Evolutionary conservation across 2,329 filamentous ascomycete genomes (phyloP).

Genomic region (Xylariaceae sp.): DNA sequence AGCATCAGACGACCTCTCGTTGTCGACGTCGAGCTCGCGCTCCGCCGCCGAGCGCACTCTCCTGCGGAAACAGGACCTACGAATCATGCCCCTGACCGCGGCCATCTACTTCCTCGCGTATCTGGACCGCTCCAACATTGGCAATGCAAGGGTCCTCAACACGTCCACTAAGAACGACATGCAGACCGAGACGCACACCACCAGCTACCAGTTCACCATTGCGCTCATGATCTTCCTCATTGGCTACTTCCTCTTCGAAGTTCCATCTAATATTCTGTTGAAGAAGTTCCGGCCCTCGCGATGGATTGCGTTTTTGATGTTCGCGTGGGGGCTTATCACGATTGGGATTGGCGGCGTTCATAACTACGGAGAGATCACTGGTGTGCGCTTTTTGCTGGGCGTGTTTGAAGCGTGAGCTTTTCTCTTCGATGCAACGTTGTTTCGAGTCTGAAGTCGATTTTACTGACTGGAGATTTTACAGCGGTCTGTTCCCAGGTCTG

Average conservation of each 20-base stretch:
- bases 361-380: slow-evolving; percentile 58
- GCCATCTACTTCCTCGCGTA: slow-evolving; percentile 52
- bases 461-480: slow-evolving; percentile 4
- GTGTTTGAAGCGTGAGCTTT: slow-evolving; percentile 53
- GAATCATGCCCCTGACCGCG: slow-evolving; percentile 50
- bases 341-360: slow-evolving; percentile 60
- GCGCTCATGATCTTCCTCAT: slow-evolving; percentile 36
- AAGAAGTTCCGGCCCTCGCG: slow-evolving; percentile 58
- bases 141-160: slow-evolving; percentile 39
- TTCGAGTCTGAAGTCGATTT: not conserved
- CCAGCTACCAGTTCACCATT: slow-evolving; percentile 32
- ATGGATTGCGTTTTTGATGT: slow-evolving; percentile 62
- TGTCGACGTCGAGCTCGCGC: too few relatives aligned
- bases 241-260: slow-evolving; percentile 49
- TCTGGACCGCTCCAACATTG: slow-evolving; percentile 52
- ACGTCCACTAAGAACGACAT: slow-evolving; percentile 34
- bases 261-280: slow-evolving; percentile 61
- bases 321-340: slow-evolving; percentile 62
- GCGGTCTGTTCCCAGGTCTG: slow-evolving; percentile 62
- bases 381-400: slow-evolving; percentile 62
- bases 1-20: too few relatives aligned
- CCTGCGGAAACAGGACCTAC: slow-evolving; percentile 43
- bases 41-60: slow-evolving; percentile 24
- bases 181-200: slow-evolving; percentile 31
- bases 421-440: not conserved